Percentiles rank a stretch among this genome's conserved stretches.
phyloP scores from a whole-genome alignment of 2,329 filamentous ascomycete genomes.

The Moelleriella libera region DNA sequence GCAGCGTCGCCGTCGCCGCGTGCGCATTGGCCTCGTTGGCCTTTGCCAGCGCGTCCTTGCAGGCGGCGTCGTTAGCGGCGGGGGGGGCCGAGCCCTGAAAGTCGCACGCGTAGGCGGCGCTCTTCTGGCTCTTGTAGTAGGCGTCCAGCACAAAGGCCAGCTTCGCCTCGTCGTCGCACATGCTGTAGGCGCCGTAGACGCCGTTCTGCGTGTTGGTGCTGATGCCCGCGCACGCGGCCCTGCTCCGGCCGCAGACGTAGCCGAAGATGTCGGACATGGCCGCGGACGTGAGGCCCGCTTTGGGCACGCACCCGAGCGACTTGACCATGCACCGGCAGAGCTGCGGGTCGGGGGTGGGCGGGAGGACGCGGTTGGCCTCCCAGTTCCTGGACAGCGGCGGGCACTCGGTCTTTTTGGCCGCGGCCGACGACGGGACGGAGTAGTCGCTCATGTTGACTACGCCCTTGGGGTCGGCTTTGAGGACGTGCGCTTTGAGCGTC shows the following conservation, averaged over 20 bases:
- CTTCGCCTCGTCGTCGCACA: conserved; percentile 58
- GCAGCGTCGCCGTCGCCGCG: no score
- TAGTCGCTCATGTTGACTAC: conserved; percentile 56
- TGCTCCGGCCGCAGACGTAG: conserved; percentile 50
- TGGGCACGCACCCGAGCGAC: conserved; percentile 56
- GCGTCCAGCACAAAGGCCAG: conserved; percentile 59
- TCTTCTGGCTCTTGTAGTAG: conserved; percentile 2
- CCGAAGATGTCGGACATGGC: conserved; percentile 57
- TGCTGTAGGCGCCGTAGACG: conserved; percentile 61
- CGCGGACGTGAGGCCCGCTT: conserved; percentile 37
- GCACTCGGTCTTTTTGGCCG: conserved; percentile 59
- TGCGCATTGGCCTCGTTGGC: neutral
- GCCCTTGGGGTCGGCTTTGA: conserved; percentile 49
- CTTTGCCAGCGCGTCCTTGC: neutral
- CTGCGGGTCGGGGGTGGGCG: conserved; percentile 62
- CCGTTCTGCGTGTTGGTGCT: conserved; percentile 50
- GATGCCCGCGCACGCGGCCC: conserved; percentile 52
- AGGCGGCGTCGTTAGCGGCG: neutral
- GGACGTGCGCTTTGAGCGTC: conserved; percentile 55
- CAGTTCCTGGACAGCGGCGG: conserved; percentile 51
- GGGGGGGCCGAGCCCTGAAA: neutral
- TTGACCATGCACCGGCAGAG: conserved; percentile 79
- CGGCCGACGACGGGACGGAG: no score
- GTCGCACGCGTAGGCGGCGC: neutral
- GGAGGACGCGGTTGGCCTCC: conserved; percentile 51